Conservation (phyloP, 768 basidiomycete genomes). For the Podaxis sp. region DNA sequence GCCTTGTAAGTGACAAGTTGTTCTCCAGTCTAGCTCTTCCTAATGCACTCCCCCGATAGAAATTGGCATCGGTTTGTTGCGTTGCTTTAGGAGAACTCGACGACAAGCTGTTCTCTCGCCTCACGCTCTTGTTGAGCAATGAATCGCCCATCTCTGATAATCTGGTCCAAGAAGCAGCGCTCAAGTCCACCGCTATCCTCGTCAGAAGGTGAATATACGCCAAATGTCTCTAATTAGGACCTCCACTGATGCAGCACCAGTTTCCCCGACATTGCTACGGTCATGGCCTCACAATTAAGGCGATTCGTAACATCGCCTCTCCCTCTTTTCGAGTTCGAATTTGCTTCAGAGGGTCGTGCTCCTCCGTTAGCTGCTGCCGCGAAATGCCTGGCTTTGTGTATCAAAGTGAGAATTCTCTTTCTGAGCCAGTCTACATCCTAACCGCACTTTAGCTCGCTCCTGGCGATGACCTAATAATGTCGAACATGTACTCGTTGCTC, state of each 20-base stretch:
- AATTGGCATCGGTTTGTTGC: slow-evolving; percentile 82
- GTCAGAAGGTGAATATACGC: slow-evolving; percentile 64
- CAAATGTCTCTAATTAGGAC: background rate
- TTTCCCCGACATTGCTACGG: slow-evolving; percentile 75
- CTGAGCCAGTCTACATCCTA: background rate
- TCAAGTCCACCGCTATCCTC: slow-evolving; percentile 81
- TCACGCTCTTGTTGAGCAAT: slow-evolving; percentile 76
- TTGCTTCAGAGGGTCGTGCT: slow-evolving; percentile 67
- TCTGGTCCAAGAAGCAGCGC: slow-evolving; percentile 84
- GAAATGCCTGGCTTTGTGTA: slow-evolving; percentile 86
- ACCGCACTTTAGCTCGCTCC: slow-evolving; percentile 61
- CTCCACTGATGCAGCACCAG: slow-evolving; percentile 33
- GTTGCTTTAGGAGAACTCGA: slow-evolving; percentile 70
- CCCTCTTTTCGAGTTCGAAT: slow-evolving; percentile 85
- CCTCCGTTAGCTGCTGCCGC: slow-evolving; percentile 84
- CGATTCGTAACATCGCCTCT: slow-evolving; percentile 87
- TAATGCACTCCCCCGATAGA: slow-evolving; percentile 41
- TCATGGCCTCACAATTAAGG: slow-evolving; percentile 76
- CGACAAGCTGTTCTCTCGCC: slow-evolving; percentile 60
- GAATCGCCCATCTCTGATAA: slow-evolving; percentile 80
- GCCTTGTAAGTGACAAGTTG: slow-evolving; percentile 52
- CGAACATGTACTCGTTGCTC: slow-evolving; percentile 94
- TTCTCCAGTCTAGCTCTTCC: background rate
- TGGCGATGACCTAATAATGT: slow-evolving; percentile 87
- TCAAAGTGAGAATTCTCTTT: slow-evolving; percentile 52